A percentile compares a stretch with the other conserved stretches of the same genome.
These are phyloP conservation scores for Xylariaceae sp. DNA, from an alignment of 2,329 filamentous ascomycete genomes.

Conservation along the genomic window DNA sequence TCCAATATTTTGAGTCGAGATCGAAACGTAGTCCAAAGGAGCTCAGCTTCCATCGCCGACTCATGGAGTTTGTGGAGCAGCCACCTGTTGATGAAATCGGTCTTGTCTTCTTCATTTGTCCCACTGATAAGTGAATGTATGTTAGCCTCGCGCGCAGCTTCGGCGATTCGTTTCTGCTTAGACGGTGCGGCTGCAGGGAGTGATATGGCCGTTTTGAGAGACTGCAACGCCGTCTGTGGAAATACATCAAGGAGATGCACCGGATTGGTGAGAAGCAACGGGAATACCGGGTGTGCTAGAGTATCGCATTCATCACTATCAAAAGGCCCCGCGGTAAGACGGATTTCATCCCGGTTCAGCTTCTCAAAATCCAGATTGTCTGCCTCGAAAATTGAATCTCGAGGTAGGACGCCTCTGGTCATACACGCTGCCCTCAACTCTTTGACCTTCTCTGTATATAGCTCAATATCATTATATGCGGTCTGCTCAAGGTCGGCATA, in stretches of 20 bases:
- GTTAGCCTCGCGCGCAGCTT: constrained; percentile 45
- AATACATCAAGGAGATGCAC: constrained; percentile 38
- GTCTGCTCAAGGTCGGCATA: constrained; percentile 36
- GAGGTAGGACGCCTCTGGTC: constrained; percentile 39
- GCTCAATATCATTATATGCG: constrained; percentile 32
- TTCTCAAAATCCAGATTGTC: constrained; percentile 40
- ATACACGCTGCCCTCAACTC: constrained; percentile 39
- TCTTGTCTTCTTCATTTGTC: constrained; percentile 34
- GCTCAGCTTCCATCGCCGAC: constrained; percentile 42
- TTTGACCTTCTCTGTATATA: constrained; percentile 31
- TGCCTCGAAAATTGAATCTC: constrained; percentile 37
- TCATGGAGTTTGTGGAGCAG: constrained; percentile 47
- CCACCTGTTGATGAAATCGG: constrained; percentile 50
- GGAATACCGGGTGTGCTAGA: constrained; percentile 40
- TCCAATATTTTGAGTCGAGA: constrained; percentile 31
- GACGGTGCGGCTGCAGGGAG: constrained; percentile 35
- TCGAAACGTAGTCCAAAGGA: constrained; percentile 39
- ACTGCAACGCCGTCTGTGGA: constrained; percentile 39
- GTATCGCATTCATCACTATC: constrained; percentile 18
- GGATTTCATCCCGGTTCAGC: constrained; percentile 38
- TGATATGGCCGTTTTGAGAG: constrained; percentile 36
- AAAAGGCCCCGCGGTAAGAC: constrained; percentile 32
- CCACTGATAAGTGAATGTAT: constrained; percentile 40
- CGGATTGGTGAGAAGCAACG: constrained; percentile 46
- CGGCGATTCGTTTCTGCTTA: constrained; percentile 33